These are phyloP conservation scores for Erodium maritimum DNA, from an alignment of 345 rosid genomes.

Conservation along the genomic window DNA sequence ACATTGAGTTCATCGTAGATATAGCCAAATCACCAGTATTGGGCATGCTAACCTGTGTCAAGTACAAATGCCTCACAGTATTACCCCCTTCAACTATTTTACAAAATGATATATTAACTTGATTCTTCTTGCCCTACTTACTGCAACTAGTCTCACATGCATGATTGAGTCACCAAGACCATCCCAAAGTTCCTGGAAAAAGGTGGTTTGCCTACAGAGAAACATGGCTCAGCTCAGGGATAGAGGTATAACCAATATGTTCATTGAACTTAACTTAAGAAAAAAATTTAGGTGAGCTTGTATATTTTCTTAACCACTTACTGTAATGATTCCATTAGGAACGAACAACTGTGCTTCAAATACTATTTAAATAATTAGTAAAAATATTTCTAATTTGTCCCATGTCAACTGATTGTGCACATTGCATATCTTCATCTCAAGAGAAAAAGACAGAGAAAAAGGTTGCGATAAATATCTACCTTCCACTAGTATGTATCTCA, in stretches of 20 bases:
- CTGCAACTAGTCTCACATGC: slow-evolving; percentile 43
- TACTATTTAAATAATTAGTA: too few species aligned
- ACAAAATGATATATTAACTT: background rate
- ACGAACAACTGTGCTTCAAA: too few species aligned
- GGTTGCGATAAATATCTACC: slow-evolving; percentile 12
- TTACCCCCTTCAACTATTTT: background rate
- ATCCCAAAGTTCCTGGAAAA: slow-evolving; percentile 37
- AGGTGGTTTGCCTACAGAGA: slow-evolving; percentile 25
- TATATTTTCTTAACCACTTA: too few species aligned
- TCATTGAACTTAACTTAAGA: background rate
- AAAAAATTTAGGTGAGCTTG: too few species aligned
- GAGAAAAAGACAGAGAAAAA: background rate
- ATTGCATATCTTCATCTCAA: background rate
- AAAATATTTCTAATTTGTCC: too few species aligned
- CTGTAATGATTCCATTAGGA: too few species aligned
- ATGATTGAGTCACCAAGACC: slow-evolving; percentile 30
- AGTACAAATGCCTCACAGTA: background rate
- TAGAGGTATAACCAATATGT: background rate
- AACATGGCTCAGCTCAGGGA: background rate
- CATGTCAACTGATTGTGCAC: background rate
- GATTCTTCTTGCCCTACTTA: slow-evolving; percentile 11
- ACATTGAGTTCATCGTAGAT: slow-evolving; percentile 36
- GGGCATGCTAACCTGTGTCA: slow-evolving; percentile 42
- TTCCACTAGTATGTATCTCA: slow-evolving; percentile 57
- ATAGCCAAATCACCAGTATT: slow-evolving; percentile 32